A percentile compares a stretch with the other conserved stretches of the same genome.
Evolutionary conservation across 108 stramenopile genomes (phyloP).

Genomic region (Pseudonitzschia multiseries): DNA sequence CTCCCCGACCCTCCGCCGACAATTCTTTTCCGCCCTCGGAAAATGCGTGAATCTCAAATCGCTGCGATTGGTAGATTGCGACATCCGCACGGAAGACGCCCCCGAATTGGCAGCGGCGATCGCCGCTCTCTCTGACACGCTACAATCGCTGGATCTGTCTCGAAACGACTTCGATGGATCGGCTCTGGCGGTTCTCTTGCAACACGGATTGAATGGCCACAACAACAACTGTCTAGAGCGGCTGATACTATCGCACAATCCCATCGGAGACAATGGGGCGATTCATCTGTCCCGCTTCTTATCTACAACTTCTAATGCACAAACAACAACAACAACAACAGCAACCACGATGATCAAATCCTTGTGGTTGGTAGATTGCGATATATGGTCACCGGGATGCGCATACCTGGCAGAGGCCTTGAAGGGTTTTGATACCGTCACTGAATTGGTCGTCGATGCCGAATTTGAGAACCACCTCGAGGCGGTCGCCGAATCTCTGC

Average conservation of each 20-base stretch:
- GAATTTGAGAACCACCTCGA: constrained; percentile 27
- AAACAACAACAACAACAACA: background rate
- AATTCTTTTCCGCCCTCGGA: background rate
- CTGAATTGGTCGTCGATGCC: constrained; percentile 26
- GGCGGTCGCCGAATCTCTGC: constrained; percentile 14
- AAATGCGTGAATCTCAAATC: constrained; percentile 20
- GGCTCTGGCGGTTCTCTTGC: background rate
- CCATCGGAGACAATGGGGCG: constrained; percentile 42
- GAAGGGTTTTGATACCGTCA: constrained; percentile 24
- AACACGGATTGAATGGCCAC: constrained; percentile 12
- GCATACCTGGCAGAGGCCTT: constrained; percentile 13
- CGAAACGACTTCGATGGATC: constrained; percentile 22
- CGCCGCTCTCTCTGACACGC: background rate
- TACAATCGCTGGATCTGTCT: constrained; percentile 20
- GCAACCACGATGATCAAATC: constrained; percentile 10
- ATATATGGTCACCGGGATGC: constrained; percentile 27
- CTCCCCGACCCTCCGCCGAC: background rate
- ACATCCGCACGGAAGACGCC: constrained; percentile 17
- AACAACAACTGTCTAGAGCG: constrained; percentile 3
- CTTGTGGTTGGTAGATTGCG: constrained; percentile 31
- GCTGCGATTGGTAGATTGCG: constrained; percentile 23
- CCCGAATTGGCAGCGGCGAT: constrained; percentile 1
- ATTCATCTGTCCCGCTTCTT: constrained; percentile 17
- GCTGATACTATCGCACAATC: constrained; percentile 34
- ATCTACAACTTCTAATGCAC: background rate